Conservation (phyloP, 306 rosid species). For the Neltuma alba region DNA sequence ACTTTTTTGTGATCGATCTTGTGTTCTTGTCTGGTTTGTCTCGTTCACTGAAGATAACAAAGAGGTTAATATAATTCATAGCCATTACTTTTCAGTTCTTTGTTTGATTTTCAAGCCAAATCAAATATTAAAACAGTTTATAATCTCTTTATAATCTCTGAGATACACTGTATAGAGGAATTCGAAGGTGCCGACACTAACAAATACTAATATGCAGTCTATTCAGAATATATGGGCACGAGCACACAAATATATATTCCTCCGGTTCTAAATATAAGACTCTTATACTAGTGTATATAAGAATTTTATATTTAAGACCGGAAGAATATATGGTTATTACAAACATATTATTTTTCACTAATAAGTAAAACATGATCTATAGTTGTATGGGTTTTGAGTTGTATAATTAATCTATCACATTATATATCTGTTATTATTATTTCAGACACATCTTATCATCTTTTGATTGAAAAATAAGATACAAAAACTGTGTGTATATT, state of each 20-base stretch:
- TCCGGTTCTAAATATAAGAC: too few relatives aligned
- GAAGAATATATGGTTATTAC: background rate
- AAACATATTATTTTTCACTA: background rate
- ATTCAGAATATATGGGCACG: too few relatives aligned
- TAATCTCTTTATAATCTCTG: too few relatives aligned
- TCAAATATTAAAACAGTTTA: background rate
- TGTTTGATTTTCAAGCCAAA: background rate
- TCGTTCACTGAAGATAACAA: background rate
- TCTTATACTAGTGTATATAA: too few relatives aligned
- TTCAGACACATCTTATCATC: background rate
- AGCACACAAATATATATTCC: background rate
- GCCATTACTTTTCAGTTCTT: background rate
- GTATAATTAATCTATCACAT: background rate
- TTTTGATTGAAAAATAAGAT: too few relatives aligned
- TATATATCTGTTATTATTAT: background rate
- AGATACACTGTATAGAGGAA: background rate
- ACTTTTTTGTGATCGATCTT: background rate
- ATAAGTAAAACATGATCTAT: background rate
- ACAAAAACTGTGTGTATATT: too few relatives aligned
- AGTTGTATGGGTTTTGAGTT: background rate
- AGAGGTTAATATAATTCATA: background rate
- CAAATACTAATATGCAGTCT: background rate
- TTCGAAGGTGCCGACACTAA: background rate
- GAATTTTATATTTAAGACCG: too few relatives aligned
- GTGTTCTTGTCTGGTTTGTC: background rate